Evolutionary conservation across 2,329 filamentous ascomycete species (phyloP).

Genomic region (Fusarium miscanthi): DNA sequence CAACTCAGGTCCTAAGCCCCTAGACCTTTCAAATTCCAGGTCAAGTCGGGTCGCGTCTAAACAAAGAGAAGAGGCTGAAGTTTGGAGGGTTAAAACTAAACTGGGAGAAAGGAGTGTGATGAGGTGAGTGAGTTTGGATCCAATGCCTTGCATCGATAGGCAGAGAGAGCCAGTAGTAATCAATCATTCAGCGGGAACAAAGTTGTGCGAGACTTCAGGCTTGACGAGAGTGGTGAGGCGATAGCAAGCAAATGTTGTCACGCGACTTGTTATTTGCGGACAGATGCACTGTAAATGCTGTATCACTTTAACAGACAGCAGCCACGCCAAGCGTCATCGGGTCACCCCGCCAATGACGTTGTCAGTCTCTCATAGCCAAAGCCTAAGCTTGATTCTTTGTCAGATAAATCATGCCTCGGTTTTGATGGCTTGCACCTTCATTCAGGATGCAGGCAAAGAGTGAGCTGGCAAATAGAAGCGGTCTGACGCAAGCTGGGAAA

Average conservation of each 20-base stretch:
- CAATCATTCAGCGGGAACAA: constrained; percentile 34
- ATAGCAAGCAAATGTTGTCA: constrained; percentile 5
- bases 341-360: constrained; percentile 50
- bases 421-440: constrained; percentile 3
- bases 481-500: constrained; percentile 5
- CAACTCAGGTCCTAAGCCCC: constrained; percentile 33
- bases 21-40: constrained; percentile 17
- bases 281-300: not conserved
- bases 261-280: not conserved
- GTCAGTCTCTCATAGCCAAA: constrained; percentile 23
- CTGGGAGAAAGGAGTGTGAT: constrained; percentile 30
- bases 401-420: constrained; percentile 27
- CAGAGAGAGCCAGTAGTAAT: constrained; percentile 33
- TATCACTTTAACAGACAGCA: constrained; percentile 22
- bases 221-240: constrained; percentile 25
- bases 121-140: constrained; percentile 17
- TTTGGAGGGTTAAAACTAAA: constrained; percentile 25
- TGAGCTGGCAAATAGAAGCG: not conserved
- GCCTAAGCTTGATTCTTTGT: constrained; percentile 18
- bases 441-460: not conserved
- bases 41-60: constrained; percentile 26
- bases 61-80: constrained; percentile 24
- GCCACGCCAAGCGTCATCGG: constrained; percentile 32
- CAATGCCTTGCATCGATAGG: constrained; percentile 32
- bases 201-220: constrained; percentile 30